Base-by-base conservation (phyloP, 139 green algal genomes). In the Chlorokybus atmophyticus region DNA sequence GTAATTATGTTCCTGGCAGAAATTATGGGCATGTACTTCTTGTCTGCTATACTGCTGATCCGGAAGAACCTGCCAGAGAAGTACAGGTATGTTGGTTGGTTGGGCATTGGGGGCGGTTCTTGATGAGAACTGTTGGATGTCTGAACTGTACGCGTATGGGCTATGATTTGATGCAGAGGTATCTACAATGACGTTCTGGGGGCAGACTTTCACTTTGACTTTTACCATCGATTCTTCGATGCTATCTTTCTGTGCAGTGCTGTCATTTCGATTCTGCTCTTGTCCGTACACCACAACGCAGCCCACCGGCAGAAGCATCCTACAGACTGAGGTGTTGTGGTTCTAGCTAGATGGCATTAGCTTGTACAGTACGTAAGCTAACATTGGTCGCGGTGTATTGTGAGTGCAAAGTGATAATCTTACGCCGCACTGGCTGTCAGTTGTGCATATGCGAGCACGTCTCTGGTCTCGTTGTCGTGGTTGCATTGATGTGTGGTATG, bases 1-100 rank as follows among this genome's bases (percentile, higher is more conserved):
- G 29, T 68, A 30, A 49, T 73, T n/a, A 57, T 73, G 17, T 68
- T 73, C 27, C 32, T 73, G 8, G 30, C 64, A 26, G 64, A 73
- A 32, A 69, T 73, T 29, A 73, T 73, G 64, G 64, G 64, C 17
- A 64, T 68, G 58, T 73, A 73, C 39, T 73, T 73, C 47, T n/a
- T 73, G 5, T 73, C 64, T 24, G 55, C 49, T 27, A 55, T 73
- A n/a, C 58, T 73, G 25, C 64, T 73, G 29, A 73, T 73, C 30
- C 32, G 58, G 7, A 55, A 64, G 48, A 73, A 27, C 48, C 31
- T 73, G 3, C 28, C 59, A 5, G n/a, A 44, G n/a, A 24, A 41
- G 29, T 69, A 73, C 59, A 53, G 64, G 64, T 70, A 31, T 32
- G 62, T 40, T 10, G 14, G 48, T 14, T 55, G 14, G 48, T 51